Percentiles rank a stretch among this genome's conserved stretches.
Conservation (phyloP, 306 rosid genomes). For the Acacia acuminata region DNA sequence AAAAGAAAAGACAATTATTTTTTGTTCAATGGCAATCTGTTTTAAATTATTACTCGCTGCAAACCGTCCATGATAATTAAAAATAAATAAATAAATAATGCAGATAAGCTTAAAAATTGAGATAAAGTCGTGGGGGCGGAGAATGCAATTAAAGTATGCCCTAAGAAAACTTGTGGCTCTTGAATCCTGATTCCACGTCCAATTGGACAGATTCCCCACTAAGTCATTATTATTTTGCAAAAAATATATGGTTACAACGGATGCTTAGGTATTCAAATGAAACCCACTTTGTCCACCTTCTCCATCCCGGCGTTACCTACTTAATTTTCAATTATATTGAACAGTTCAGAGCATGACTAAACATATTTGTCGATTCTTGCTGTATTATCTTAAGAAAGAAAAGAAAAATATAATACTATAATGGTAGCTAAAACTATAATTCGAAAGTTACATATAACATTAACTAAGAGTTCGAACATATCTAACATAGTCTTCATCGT, state of each 20-base stretch:
- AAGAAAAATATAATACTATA: neutral
- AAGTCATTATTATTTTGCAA: neutral
- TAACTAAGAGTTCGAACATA: neutral
- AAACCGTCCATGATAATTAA: conserved; percentile 30
- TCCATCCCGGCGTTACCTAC: conserved; percentile 31
- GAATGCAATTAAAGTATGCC: conserved; percentile 13
- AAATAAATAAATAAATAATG: neutral
- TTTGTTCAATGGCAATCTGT: neutral
- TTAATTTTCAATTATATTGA: conserved; percentile 30
- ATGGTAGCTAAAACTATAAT: neutral
- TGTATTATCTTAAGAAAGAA: neutral
- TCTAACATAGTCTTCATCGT: neutral
- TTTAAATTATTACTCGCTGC: conserved; percentile 25
- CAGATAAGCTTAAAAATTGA: conserved; percentile 25
- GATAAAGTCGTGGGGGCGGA: neutral
- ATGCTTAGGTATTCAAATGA: conserved; percentile 18
- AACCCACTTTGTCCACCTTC: conserved; percentile 3
- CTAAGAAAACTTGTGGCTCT: conserved; percentile 15
- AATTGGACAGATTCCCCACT: conserved; percentile 34
- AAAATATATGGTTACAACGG: neutral
- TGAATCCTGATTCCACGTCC: conserved; percentile 37
- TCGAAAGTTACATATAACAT: neutral
- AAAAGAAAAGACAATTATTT: neutral
- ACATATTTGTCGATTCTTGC: neutral
- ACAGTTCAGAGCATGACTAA: conserved; percentile 24